Base-by-base conservation (phyloP, 495 filamentous ascomycete genomes). In the Pseudevernia furfuracea region DNA sequence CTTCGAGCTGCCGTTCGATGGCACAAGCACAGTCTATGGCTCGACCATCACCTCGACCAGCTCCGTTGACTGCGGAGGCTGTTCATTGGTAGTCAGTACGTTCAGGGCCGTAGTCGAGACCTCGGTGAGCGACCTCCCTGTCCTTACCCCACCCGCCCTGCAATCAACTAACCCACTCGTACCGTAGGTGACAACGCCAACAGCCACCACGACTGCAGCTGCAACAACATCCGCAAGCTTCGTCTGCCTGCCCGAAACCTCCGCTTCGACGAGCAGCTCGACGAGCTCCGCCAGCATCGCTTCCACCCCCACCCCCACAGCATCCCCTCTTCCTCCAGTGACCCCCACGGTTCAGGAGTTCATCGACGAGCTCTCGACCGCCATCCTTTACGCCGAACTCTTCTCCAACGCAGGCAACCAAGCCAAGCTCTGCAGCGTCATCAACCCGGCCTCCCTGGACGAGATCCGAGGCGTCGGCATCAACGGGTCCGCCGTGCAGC, bases 401-500 rank as follows among this genome's bases (percentile, higher is more conserved):
- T 58, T 69, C 28, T 36, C 15, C 49, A 69, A 69, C 39, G 64
- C 41, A 25, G 67, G 67, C 38, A 25, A 62, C 43, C 39, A 41
- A 2, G 30, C 37, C 5, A 67, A 63, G 38, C 65, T 69, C n/a
- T 69, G 67, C 60, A 60, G 43, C 30, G 15, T 49, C 32, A 55
- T 69, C 60, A 69, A 63, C 43, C 65, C 67, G 7, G 23, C 65
- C 34, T 53, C 46, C 3, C 65, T 69, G 14, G 46, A 32, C 2
- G 53, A 66, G 12, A 67, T 59, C 37, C 63, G 52, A 10, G 58
- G 60, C 25, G 32, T 63, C 49, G 66, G 59, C 15, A 63, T 67
- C 56, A 67, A 69, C 21, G 67, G 67, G 4, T 55, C 60, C 19
- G 65, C 58, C 14, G 67, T 69, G 1, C 64, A 64, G n/a, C 52